Base-by-base conservation (phyloP, 2,329 filamentous ascomycete species). In the Myriosclerotinia duriaeana region DNA sequence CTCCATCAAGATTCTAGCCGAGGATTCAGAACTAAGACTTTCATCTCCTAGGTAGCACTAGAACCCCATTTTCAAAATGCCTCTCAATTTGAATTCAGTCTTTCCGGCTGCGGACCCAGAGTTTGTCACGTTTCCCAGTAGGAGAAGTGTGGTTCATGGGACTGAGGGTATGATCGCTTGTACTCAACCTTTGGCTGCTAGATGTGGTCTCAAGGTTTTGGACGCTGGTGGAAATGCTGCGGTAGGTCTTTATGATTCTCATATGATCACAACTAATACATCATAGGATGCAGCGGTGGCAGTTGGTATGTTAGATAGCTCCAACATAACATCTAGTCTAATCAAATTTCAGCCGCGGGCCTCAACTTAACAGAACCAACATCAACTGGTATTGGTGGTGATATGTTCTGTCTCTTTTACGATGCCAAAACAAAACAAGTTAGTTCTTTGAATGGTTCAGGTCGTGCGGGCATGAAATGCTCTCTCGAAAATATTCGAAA, bases 351-450 rank as follows among this genome's bases (percentile, higher is more conserved):
- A 92, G 94, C 95, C 54, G 95, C 95, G 42, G 93, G 88, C 6
- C 83, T 99, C 66, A 98, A 97, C 79, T 86, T 98, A 76, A 97
- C 94, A 0, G 95, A 99, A 76, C 95, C 95, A 9, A 88, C 88
- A 67, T 95, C 91, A 7, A 98, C 95, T 0, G 95, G 95, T 52
- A 97, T 99, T 68, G 95, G 95, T 66, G 95, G 95, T 69, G 95
- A 99, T 79, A 93, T 97, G 88, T 71, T 71, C 26, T 70, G 69
- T 63, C 68, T 71, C 6, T 71, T 64, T 44, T 71, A 68, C 26
- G 67, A 71, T 63, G 67, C 70, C 17, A 70, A 89, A 72, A 91
- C 89, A 0, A 90, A 90, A 75, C 90, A 90, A 70, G 89, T 98
- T 11, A 89, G 88, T 65, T 91, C 93, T 12, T 81, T 98, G 78